These are phyloP conservation scores for Trifolium fragiferum DNA, from an alignment of 306 rosid genomes.

Conservation along the genomic window DNA sequence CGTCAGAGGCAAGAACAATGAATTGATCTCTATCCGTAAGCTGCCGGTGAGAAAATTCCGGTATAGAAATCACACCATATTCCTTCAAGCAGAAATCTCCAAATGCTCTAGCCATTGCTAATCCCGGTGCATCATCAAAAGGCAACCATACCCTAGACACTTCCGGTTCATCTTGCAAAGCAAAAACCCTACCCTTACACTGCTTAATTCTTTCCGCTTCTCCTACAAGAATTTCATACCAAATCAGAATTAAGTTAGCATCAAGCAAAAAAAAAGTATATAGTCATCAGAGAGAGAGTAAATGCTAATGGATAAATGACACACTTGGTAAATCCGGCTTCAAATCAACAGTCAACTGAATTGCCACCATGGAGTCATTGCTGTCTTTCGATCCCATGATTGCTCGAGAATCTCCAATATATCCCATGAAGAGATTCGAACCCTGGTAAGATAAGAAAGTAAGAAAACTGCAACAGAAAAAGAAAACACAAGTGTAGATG, in stretches of 20 bases:
- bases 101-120: conserved; percentile 99
- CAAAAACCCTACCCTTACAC: conserved; percentile 96
- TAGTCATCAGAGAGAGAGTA: conserved; percentile 15
- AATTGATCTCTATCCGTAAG: conserved; percentile 88
- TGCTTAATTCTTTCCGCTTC: conserved; percentile 97
- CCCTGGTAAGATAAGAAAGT: conserved; percentile 63
- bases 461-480: conserved; percentile 38
- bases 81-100: conserved; percentile 98
- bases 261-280: conserved; percentile 35
- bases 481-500: conserved; percentile 9
- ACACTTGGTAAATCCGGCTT: conserved; percentile 98
- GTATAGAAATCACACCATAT: conserved; percentile 97
- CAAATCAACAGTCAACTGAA: conserved; percentile 90
- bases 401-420: conserved; percentile 96
- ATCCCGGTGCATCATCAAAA: conserved; percentile 97
- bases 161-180: conserved; percentile 98
- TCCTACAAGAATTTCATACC: conserved; percentile 54
- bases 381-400: conserved; percentile 87
- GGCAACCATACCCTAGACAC: conserved; percentile 98
- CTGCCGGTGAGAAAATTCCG: conserved; percentile 83
- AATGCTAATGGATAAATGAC: conserved; percentile 38
- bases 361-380: conserved; percentile 76
- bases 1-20: conserved; percentile 95
- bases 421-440: conserved; percentile 86
- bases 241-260: conserved; percentile 19